A percentile compares a stretch with the other conserved stretches of the same genome.
phyloP scores from a whole-genome alignment of 2,329 filamentous ascomycete species.

The Epichloe typhina region DNA sequence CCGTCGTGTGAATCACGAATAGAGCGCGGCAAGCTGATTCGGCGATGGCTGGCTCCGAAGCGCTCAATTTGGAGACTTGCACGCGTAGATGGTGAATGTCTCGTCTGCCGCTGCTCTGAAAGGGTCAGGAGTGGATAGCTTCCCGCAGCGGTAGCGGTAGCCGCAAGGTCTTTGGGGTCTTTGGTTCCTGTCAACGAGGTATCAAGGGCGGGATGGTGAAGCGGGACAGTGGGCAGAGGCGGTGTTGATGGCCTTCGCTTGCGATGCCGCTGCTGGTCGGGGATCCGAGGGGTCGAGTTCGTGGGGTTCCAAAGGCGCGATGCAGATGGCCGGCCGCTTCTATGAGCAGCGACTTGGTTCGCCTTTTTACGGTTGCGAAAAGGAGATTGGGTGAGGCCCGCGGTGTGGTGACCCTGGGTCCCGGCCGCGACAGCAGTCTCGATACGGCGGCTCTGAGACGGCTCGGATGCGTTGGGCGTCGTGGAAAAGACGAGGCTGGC shows the following conservation, averaged over 20 bases:
- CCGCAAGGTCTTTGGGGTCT: constrained; percentile 21
- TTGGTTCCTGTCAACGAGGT: constrained; percentile 18
- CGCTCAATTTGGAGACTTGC: constrained; percentile 39
- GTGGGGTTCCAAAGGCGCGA: constrained; percentile 48
- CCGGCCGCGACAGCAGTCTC: too few relatives aligned
- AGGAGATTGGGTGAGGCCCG: constrained; percentile 14
- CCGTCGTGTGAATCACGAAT: constrained; percentile 41
- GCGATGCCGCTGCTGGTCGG: constrained; percentile 13
- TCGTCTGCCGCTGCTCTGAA: constrained; percentile 34
- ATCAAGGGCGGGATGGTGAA: constrained; percentile 31
- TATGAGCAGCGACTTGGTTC: constrained; percentile 9
- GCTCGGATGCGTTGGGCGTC: constrained; percentile 31
- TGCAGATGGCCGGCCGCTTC: constrained; percentile 28
- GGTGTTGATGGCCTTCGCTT: constrained; percentile 40
- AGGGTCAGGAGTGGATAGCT: constrained; percentile 39
- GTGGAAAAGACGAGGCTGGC: constrained; percentile 29
- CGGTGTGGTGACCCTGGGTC: not conserved
- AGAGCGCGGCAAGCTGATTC: constrained; percentile 40
- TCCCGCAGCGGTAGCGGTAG: constrained; percentile 27
- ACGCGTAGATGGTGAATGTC: constrained; percentile 28
- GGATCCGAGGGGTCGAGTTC: constrained; percentile 40
- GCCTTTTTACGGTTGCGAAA: constrained; percentile 31
- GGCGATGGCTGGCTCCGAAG: constrained; percentile 30
- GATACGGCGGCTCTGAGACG: constrained; percentile 12
- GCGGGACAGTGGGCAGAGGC: constrained; percentile 36